phyloP scores from a whole-genome alignment of 768 basidiomycete genomes.

The Holtermanniella nyarrowii region DNA sequence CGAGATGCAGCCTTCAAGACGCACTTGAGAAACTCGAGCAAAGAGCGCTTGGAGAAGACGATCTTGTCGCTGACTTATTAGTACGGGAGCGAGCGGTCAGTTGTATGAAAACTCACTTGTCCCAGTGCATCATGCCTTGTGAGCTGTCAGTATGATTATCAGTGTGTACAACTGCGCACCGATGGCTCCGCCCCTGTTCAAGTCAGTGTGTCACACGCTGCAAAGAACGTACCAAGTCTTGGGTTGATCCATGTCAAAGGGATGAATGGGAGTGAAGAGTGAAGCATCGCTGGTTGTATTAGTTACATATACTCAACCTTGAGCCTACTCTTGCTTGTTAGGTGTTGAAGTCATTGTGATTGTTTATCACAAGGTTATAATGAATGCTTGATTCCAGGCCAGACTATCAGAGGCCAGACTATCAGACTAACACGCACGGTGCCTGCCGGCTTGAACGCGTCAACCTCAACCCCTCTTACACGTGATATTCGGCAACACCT shows the following conservation, averaged over 20 bases:
- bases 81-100: conserved; percentile 1
- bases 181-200: conserved; percentile 22
- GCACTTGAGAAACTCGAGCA: conserved; percentile 41
- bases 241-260: conserved; percentile 38
- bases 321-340: too few species aligned
- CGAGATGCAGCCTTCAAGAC: background rate
- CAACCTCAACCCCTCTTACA: too few species aligned
- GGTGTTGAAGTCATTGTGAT: too few species aligned
- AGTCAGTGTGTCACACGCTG: background rate
- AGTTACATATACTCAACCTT: too few species aligned
- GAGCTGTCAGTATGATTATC: background rate
- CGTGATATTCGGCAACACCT: too few species aligned
- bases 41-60: conserved; percentile 39
- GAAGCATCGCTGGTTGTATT: conserved; percentile 12
- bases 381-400: too few species aligned
- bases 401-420: too few species aligned
- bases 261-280: conserved; percentile 40
- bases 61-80: conserved; percentile 30
- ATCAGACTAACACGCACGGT: too few species aligned
- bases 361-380: too few species aligned
- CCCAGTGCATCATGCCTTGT: conserved; percentile 40
- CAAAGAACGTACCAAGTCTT: conserved; percentile 27
- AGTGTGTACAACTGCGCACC: conserved; percentile 10
- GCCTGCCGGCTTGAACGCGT: too few species aligned
- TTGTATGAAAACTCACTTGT: conserved; percentile 21